Evolutionary conservation across 2,329 filamentous ascomycete species (phyloP).

Genomic region (Aspergillus carbonarius): DNA sequence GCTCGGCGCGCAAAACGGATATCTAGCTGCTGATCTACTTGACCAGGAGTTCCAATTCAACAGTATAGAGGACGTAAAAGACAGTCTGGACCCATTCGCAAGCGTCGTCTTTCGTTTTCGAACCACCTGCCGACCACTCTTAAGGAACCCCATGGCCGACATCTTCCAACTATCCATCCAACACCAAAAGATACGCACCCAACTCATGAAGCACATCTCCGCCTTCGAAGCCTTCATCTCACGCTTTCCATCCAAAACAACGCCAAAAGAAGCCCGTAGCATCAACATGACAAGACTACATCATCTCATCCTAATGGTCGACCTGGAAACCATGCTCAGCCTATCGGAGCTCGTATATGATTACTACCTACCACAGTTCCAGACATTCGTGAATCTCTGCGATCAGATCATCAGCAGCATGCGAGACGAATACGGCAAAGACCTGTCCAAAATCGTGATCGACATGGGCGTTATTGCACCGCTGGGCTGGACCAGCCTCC

Average conservation of each 20-base stretch:
- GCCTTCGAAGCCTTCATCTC: neutral
- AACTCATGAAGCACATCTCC: neutral
- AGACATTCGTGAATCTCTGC: neutral
- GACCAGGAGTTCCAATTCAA: neutral
- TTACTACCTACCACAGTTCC: neutral
- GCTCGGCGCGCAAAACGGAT: neutral
- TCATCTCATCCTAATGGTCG: neutral
- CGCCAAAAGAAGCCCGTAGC: neutral
- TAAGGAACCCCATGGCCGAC: neutral
- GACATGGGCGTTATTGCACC: constrained; percentile 28
- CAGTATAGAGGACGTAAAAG: neutral
- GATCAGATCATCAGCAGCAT: neutral
- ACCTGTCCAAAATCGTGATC: neutral
- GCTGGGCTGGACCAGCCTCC: constrained; percentile 31
- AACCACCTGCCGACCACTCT: neutral
- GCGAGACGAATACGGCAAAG: neutral
- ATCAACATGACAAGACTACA: neutral
- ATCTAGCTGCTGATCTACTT: neutral
- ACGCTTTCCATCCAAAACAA: neutral
- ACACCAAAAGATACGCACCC: neutral
- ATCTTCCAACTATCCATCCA: neutral
- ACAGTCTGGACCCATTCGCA: neutral
- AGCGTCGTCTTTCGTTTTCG: neutral
- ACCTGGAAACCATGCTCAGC: neutral
- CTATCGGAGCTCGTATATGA: neutral